Percentiles rank a stretch among this genome's conserved stretches.
Evolutionary conservation across 306 rosid genomes (phyloP).

Genomic region (Prunus campanulata): DNA sequence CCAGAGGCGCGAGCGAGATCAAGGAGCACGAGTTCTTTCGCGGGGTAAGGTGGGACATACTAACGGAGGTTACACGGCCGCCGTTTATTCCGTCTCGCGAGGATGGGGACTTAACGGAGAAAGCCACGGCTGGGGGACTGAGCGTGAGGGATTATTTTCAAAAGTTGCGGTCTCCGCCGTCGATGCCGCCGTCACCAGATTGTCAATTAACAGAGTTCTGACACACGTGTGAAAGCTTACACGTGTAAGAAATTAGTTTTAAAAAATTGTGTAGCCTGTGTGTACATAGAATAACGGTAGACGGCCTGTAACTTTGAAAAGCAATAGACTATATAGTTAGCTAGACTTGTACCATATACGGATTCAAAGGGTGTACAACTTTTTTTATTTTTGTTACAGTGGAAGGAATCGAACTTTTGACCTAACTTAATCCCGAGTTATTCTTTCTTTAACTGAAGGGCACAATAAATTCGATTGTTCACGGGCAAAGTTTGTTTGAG

Average conservation of each 20-base stretch:
- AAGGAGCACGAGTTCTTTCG: conserved; percentile 74
- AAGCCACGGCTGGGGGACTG: background rate
- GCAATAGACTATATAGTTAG: conserved; percentile 11
- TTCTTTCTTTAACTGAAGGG: background rate
- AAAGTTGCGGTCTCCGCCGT: conserved; percentile 49
- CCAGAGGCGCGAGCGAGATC: conserved; percentile 69
- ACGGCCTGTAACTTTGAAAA: background rate
- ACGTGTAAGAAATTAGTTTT: conserved; percentile 10
- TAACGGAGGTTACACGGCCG: conserved; percentile 69
- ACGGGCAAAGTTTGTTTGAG: background rate
- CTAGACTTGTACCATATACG: background rate
- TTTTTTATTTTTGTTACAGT: background rate
- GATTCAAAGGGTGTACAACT: conserved; percentile 21
- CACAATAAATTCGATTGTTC: background rate
- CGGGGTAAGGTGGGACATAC: conserved; percentile 79
- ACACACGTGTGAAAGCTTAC: conserved; percentile 9
- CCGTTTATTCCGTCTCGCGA: conserved; percentile 73
- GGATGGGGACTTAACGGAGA: conserved; percentile 21
- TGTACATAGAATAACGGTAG: conserved; percentile 44
- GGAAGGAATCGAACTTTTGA: background rate
- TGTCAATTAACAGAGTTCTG: conserved; percentile 28
- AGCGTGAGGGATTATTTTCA: conserved; percentile 55
- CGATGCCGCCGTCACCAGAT: conserved; percentile 59
- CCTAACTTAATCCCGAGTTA: background rate
- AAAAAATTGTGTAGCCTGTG: background rate